Conservation (phyloP, 2,329 filamentous ascomycete genomes). For the Clonostachys rosea region DNA sequence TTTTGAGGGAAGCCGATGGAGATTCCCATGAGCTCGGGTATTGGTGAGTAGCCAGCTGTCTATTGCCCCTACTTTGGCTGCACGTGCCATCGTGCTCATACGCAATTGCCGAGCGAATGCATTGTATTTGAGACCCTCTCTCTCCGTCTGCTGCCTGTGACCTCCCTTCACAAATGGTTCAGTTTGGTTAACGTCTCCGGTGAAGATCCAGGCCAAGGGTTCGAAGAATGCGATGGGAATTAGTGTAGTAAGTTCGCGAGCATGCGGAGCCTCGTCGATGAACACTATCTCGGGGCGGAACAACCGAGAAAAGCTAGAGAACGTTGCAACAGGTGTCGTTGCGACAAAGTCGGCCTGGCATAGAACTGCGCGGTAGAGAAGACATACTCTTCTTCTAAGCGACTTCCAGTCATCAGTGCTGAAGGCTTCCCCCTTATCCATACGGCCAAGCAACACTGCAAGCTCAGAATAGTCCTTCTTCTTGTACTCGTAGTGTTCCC, state of each 20-base stretch:
- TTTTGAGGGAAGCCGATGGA: conserved; percentile 32
- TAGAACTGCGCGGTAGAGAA: conserved; percentile 31
- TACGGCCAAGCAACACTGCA: conserved; percentile 24
- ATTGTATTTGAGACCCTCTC: conserved; percentile 17
- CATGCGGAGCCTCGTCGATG: conserved; percentile 64
- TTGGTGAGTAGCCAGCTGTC: conserved; percentile 26
- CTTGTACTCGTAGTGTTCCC: conserved; percentile 29
- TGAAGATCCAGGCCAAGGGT: conserved; percentile 37
- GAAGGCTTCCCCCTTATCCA: conserved; percentile 16
- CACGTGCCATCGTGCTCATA: conserved; percentile 31
- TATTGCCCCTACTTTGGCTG: conserved; percentile 20
- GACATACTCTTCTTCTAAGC: conserved; percentile 20
- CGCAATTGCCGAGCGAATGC: conserved; percentile 22
- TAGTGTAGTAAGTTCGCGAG: conserved; percentile 36
- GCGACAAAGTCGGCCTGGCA: conserved; percentile 35
- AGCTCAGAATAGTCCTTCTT: conserved; percentile 17
- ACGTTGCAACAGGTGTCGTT: conserved; percentile 38
- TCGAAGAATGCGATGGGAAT: conserved; percentile 37
- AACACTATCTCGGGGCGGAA: conserved; percentile 82
- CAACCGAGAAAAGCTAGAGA: conserved; percentile 32
- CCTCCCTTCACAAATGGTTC: conserved; percentile 31
- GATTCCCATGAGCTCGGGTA: conserved; percentile 26
- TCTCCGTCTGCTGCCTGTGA: conserved; percentile 6
- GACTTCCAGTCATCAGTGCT: conserved; percentile 17
- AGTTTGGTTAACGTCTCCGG: conserved; percentile 38